phyloP scores from a whole-genome alignment of 2,329 filamentous ascomycete species.

The Fusarium caatingaense region DNA sequence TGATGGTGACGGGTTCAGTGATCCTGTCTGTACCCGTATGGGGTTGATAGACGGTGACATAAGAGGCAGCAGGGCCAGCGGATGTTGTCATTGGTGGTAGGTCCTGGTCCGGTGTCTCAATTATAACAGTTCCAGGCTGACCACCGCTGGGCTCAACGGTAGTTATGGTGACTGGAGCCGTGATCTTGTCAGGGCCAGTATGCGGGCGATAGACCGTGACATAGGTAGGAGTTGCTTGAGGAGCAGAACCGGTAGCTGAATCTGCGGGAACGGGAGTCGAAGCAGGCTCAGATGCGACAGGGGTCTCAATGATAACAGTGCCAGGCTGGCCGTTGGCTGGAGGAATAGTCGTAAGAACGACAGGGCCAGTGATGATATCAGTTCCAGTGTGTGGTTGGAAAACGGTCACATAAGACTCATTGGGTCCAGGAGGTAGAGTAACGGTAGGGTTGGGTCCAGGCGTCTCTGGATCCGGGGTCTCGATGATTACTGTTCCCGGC shows the following conservation, averaged over 20 bases:
- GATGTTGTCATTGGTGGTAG: slow-evolving; percentile 25
- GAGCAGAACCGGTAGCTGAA: background rate
- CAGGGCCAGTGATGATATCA: slow-evolving; percentile 18
- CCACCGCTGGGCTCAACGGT: slow-evolving; percentile 21
- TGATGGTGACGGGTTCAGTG: slow-evolving; percentile 23
- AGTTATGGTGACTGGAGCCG: slow-evolving; percentile 15
- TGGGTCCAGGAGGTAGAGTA: slow-evolving; percentile 21
- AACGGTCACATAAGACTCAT: slow-evolving; percentile 26
- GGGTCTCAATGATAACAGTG: slow-evolving; percentile 30
- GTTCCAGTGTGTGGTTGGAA: slow-evolving; percentile 22
- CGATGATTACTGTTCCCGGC: slow-evolving; percentile 30
- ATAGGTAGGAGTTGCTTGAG: slow-evolving; percentile 16
- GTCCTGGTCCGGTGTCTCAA: slow-evolving; percentile 28
- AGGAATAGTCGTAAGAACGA: slow-evolving; percentile 22
- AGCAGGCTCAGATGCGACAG: background rate
- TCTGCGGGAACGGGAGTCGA: slow-evolving; percentile 7
- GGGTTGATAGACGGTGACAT: slow-evolving; percentile 28
- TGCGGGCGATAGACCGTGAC: slow-evolving; percentile 32
- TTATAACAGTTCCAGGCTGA: slow-evolving; percentile 29
- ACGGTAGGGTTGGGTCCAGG: slow-evolving; percentile 19
- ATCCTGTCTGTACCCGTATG: slow-evolving; percentile 18
- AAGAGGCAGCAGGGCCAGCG: slow-evolving; percentile 15
- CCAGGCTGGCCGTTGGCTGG: slow-evolving; percentile 19
- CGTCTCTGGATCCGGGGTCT: slow-evolving; percentile 18
- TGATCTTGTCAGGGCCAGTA: slow-evolving; percentile 19